Percentiles rank a stretch among this genome's conserved stretches.
Evolutionary conservation across 805 yeast genomes (phyloP).

Genomic region (Metschnikowia lochheadii): DNA sequence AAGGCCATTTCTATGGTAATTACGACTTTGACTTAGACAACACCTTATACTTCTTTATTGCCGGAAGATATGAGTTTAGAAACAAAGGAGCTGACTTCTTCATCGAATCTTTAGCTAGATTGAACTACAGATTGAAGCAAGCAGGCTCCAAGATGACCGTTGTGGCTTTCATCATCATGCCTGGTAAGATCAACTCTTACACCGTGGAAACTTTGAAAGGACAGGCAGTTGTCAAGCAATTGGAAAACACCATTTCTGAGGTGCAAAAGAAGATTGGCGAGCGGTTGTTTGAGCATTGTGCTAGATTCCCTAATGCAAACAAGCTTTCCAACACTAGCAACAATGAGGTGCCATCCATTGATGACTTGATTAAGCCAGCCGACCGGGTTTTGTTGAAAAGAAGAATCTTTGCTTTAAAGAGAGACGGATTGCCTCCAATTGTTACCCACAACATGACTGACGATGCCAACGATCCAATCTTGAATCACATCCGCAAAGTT

Average conservation of each 20-base stretch:
- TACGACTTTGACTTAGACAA: slow-evolving; percentile 92
- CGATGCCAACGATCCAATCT: slow-evolving; percentile 84
- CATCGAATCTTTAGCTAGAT: slow-evolving; percentile 86
- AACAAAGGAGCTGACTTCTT: slow-evolving; percentile 96
- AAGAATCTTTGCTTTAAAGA: slow-evolving; percentile 86
- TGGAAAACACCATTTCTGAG: slow-evolving; percentile 83
- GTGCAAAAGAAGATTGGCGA: slow-evolving; percentile 84
- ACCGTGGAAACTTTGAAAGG: slow-evolving; percentile 95
- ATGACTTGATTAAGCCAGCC: slow-evolving; percentile 78
- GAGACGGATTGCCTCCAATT: slow-evolving; percentile 88
- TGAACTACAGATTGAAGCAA: slow-evolving; percentile 81
- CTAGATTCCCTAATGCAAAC: slow-evolving; percentile 53
- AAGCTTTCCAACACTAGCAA: slow-evolving; percentile 39
- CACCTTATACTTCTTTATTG: slow-evolving; percentile 91
- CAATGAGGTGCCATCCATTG: slow-evolving; percentile 70
- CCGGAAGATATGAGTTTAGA: slow-evolving; percentile 95
- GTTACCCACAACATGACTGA: slow-evolving; percentile 97
- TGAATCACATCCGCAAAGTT: slow-evolving; percentile 87
- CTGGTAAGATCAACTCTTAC: slow-evolving; percentile 89
- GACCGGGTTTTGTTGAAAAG: slow-evolving; percentile 88
- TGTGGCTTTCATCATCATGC: slow-evolving; percentile 97
- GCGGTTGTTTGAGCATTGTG: slow-evolving; percentile 86
- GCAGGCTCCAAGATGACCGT: slow-evolving; percentile 84
- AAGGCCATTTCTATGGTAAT: slow-evolving; percentile 97
- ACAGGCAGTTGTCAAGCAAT: slow-evolving; percentile 90